These are phyloP conservation scores for Galerina marginata DNA, from an alignment of 768 basidiomycete genomes.

Conservation along the genomic window DNA sequence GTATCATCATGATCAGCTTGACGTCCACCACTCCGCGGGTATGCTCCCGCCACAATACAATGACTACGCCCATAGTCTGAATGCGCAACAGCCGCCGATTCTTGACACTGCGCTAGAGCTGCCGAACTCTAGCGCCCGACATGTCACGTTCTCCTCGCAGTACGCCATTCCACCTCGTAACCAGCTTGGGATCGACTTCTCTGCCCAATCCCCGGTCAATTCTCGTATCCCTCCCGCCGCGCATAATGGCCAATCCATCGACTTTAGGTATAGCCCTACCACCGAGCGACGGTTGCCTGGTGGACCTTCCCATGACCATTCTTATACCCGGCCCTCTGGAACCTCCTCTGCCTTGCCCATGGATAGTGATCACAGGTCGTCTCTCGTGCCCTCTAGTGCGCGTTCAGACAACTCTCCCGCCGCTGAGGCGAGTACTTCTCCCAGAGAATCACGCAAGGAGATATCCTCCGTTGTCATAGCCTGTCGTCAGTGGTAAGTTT, in stretches of 20 bases:
- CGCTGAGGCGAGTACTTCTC: constrained; percentile 32
- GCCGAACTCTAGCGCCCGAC: constrained; percentile 44
- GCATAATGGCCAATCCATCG: constrained; percentile 38
- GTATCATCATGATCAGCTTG: constrained; percentile 54
- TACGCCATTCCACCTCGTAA: constrained; percentile 49
- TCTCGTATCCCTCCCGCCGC: constrained; percentile 46
- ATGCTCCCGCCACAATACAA: constrained; percentile 54
- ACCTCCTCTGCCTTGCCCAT: constrained; percentile 34
- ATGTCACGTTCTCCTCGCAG: constrained; percentile 46
- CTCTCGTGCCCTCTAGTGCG: constrained; percentile 39
- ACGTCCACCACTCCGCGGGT: constrained; percentile 49
- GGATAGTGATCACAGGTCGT: constrained; percentile 33
- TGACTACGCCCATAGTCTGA: constrained; percentile 46
- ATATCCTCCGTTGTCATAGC: constrained; percentile 78
- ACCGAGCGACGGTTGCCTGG: constrained; percentile 51
- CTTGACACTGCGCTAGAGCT: constrained; percentile 51
- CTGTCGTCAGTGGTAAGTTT: constrained; percentile 80
- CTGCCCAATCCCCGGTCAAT: constrained; percentile 43
- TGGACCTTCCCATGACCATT: constrained; percentile 51
- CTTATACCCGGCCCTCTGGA: constrained; percentile 41
- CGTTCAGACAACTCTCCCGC: constrained; percentile 39
- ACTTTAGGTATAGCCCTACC: constrained; percentile 42
- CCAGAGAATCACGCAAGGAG: constrained; percentile 55
- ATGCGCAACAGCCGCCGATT: constrained; percentile 53
- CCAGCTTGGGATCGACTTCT: constrained; percentile 50